Base-by-base conservation (phyloP, 345 rosid genomes). In the Salix arbutifolia region DNA sequence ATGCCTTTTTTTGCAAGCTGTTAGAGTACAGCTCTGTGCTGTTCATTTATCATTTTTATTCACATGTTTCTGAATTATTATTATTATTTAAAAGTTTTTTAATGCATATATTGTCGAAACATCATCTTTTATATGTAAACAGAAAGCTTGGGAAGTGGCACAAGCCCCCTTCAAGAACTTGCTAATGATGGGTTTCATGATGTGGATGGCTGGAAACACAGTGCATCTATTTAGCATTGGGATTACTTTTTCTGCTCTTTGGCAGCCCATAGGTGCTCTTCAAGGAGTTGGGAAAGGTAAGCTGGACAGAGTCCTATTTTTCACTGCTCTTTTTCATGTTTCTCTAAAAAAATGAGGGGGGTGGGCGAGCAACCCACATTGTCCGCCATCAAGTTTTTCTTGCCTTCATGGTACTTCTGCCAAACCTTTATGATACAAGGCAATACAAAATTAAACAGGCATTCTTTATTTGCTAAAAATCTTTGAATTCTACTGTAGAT, bases 131-230 rank as follows among this genome's bases (percentile, higher is more conserved):
- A 37, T 69, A 69, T 52, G 38, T 86, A 75, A 78, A 82, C 84
- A 96, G 99, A 96, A 96, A 96, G 98, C 99, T 17, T 96, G 99
- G 99, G 99, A 96, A 87, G 95, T 94, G 76, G 99, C 99, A 16
- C 99, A 96, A 77, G 97, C 94, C 12, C 99, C 99, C 0, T 91
- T 96, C 84, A 96, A 91, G 92, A 96, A 94, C 84, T 87, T 96
- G 91, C 70, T 96, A 78, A 96, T 96, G 99, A 96, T 96, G 99
- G 99, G 99, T 2, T 96, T 96, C 83, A 96, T 96, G 99, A 96
- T 96, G 99, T 96, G 99, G 99, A 96, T 96, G 99, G 98, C 99
- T 82, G 99, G 99, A 71, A 96, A 91, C 77, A 92, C 98, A 2
- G 99, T 96, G 70, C 99, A 96, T 87, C 93, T 96, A 17, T 96